Evolutionary conservation across 2,329 filamentous ascomycete genomes (phyloP), one percentile per base, ranked within the genome.

Genomic region (Sporothrix humicola): DNA sequence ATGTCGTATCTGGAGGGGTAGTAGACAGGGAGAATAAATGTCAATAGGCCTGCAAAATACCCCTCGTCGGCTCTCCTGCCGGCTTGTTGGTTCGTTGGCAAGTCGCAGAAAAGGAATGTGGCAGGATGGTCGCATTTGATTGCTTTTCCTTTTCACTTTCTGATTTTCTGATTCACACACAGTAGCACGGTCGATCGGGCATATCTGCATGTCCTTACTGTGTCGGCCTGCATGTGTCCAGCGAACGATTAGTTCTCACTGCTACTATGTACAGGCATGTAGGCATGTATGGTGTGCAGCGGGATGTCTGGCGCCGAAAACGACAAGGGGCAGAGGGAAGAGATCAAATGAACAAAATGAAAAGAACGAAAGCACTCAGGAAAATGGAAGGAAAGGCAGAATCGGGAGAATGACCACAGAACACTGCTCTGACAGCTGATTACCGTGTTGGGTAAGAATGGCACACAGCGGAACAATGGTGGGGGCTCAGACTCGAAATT

Each of bases 161-260:
- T 37, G 31, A 37, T 37, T 37, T 37, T 37, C 31, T 37, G 31
- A 37, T 37, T 37, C 31, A 37, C 31, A 37, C 31, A 37, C 31
- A 37, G 31, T 7, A 3, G 17, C 37, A 58, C 7, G 17, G 15
- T 65, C 12, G 69, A 66, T 75, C 72, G 73, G 73, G 73, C 73
- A 73, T 61, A 73, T 75, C 72, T 73, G 74, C 74, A 74, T 73
- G 65, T 61, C 52, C 72, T 52, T 48, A 52, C 10, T 10, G 31
- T 37, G 31, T 7, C 31, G 4, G 7, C 31, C 31, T 37, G 31
- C 46, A 46, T 46, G 23, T 46, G 61, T 66, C 37, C 42, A 26
- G 44, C 61, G 8, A 26, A 23, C 20, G 23, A 20, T 56, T 12
- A 37, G 31, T 37, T 26, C 23, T 26, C 20, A 52, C 13, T 52